phyloP scores from a whole-genome alignment of 2,329 filamentous ascomycete species.

The Diaporthe ampelina region DNA sequence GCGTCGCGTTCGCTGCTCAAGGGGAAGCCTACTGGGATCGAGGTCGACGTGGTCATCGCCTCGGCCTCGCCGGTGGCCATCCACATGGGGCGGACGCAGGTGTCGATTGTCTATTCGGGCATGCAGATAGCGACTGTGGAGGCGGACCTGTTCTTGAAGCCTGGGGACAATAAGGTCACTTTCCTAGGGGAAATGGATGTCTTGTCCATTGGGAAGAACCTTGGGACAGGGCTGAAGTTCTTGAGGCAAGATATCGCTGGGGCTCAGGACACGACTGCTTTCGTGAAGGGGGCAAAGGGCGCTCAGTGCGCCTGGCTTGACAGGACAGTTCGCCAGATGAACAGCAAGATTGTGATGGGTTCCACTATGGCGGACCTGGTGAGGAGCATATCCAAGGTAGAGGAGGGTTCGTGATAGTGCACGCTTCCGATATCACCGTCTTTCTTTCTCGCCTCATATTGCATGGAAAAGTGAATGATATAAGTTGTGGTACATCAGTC shows the following conservation, averaged over 20 bases:
- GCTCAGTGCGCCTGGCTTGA: conserved; percentile 32
- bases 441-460: not conserved
- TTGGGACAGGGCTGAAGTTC: conserved; percentile 26
- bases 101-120: conserved; percentile 19
- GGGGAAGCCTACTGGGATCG: conserved; percentile 30
- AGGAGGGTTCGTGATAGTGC: not conserved
- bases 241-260: conserved; percentile 24
- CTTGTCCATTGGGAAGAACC: conserved; percentile 29
- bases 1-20: conserved; percentile 25
- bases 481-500: not conserved
- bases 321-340: conserved; percentile 28
- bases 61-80: conserved; percentile 24
- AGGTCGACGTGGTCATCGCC: conserved; percentile 27
- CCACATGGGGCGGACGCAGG: conserved; percentile 8
- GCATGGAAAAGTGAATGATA: not conserved
- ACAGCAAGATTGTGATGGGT: conserved; percentile 32
- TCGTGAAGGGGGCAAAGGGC: conserved; percentile 25
- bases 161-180: conserved; percentile 18
- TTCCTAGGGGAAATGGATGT: conserved; percentile 25
- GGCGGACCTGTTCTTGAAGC: conserved; percentile 17
- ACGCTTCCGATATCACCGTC: not conserved
- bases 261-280: conserved; percentile 3
- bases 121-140: conserved; percentile 29
- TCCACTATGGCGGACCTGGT: conserved; percentile 30
- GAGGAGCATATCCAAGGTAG: conserved; percentile 20